These are phyloP conservation scores for Litchi chinensis DNA, from an alignment of 345 rosid genomes.

Conservation along the genomic window DNA sequence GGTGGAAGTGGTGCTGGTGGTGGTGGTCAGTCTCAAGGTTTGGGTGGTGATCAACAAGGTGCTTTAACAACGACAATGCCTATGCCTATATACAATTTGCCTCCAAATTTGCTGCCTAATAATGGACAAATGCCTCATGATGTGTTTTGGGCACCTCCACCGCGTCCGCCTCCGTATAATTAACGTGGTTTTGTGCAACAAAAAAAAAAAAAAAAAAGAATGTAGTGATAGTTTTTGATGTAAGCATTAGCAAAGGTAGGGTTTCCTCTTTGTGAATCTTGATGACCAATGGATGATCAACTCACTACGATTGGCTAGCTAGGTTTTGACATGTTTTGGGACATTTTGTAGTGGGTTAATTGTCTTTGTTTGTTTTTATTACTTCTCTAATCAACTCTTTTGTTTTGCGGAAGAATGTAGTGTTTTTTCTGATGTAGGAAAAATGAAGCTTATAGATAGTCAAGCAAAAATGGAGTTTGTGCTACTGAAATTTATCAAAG, in stretches of 20 bases:
- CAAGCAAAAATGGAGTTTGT: constrained; percentile 7
- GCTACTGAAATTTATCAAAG: constrained; percentile 12
- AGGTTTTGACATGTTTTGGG: constrained; percentile 22
- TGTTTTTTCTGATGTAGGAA: constrained; percentile 26
- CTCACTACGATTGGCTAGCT: not conserved
- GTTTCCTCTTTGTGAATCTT: constrained; percentile 26
- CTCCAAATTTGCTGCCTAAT: constrained; percentile 59
- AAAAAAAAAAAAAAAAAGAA: too few species aligned
- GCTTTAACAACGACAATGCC: constrained; percentile 34
- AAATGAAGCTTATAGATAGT: not conserved
- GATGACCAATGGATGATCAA: constrained; percentile 1
- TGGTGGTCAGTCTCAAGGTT: constrained; percentile 36
- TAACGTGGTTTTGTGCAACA: constrained; percentile 29
- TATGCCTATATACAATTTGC: constrained; percentile 66
- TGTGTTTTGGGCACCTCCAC: constrained; percentile 74
- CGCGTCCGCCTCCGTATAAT: constrained; percentile 64
- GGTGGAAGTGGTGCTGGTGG: constrained; percentile 2
- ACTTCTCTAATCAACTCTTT: constrained; percentile 8
- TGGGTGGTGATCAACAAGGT: constrained; percentile 31
- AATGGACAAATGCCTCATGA: constrained; percentile 74
- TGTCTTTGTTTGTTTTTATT: not conserved
- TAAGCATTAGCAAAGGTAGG: constrained; percentile 32
- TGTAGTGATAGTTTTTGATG: constrained; percentile 23
- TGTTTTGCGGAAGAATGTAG: constrained; percentile 18
- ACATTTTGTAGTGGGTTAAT: not conserved